These are phyloP conservation scores for Sechiopsis laciniata DNA, from an alignment of 306 rosid genomes.

Conservation along the genomic window DNA sequence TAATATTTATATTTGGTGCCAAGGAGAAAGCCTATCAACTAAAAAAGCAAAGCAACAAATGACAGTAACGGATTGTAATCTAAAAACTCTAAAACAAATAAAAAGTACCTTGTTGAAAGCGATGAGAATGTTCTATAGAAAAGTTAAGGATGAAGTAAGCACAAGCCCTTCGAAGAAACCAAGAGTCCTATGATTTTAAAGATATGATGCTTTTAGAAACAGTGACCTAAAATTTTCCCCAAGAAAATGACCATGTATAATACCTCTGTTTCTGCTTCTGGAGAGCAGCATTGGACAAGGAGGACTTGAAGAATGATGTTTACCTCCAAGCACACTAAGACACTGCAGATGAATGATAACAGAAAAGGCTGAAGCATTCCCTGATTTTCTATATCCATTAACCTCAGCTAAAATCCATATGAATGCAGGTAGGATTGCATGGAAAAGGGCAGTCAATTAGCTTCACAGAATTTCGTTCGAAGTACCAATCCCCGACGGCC, in stretches of 20 bases:
- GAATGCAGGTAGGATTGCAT: conserved; percentile 80
- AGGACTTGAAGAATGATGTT: background rate
- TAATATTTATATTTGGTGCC: conserved; percentile 10
- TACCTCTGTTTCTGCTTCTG: conserved; percentile 14
- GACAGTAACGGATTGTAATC: background rate
- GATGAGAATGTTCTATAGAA: background rate
- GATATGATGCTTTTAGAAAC: conserved; percentile 22
- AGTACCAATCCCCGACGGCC: conserved; percentile 84
- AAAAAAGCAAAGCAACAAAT: background rate
- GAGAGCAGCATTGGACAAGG: background rate
- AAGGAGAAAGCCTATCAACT: conserved; percentile 4
- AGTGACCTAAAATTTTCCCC: conserved; percentile 3
- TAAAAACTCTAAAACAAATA: conserved; percentile 7
- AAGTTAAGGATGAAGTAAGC: conserved; percentile 14
- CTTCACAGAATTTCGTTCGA: conserved; percentile 41
- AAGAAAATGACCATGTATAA: conserved; percentile 2
- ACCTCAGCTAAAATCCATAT: conserved; percentile 46
- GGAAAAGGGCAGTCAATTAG: conserved; percentile 70
- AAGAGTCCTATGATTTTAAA: background rate
- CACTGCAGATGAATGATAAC: conserved; percentile 9
- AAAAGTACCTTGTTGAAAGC: background rate
- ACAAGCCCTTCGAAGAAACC: background rate
- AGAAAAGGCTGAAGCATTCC: conserved; percentile 13
- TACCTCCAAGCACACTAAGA: background rate
- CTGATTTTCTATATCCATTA: conserved; percentile 20